Conservation (phyloP, 2,329 filamentous ascomycete genomes). For the Pseudogymnoascus verrucosus region DNA sequence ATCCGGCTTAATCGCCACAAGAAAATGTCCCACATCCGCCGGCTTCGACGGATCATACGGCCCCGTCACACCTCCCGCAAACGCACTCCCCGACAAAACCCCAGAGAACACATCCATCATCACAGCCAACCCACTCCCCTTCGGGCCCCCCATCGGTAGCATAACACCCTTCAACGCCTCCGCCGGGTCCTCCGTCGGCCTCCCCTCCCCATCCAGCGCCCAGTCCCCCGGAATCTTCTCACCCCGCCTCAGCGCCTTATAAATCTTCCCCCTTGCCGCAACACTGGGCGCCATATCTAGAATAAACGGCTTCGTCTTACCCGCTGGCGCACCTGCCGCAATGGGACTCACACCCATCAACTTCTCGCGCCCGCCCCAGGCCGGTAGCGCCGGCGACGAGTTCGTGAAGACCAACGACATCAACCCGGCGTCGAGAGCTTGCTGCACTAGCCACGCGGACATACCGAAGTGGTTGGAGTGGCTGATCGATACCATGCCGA, state of each 20-base stretch:
- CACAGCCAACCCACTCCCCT: conserved; percentile 66
- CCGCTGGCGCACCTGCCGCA: conserved; percentile 62
- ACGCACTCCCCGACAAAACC: conserved; percentile 67
- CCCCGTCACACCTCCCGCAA: conserved; percentile 66
- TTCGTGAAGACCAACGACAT: conserved; percentile 42
- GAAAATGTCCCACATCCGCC: conserved; percentile 67
- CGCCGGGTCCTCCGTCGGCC: conserved; percentile 61
- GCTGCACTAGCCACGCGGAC: conserved; percentile 71
- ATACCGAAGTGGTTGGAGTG: conserved; percentile 80
- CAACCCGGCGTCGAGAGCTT: conserved; percentile 64
- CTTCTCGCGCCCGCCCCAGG: conserved; percentile 27
- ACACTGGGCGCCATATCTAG: conserved; percentile 68
- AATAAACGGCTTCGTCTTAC: conserved; percentile 54
- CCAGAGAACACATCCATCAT: conserved; percentile 91
- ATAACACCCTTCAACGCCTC: conserved; percentile 69
- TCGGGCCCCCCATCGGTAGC: conserved; percentile 79
- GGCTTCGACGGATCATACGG: conserved; percentile 66
- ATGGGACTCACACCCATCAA: conserved; percentile 28
- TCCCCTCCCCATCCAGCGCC: conserved; percentile 66
- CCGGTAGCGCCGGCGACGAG: conserved; percentile 26
- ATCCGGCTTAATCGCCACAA: conserved; percentile 66
- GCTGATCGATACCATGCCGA: conserved; percentile 68
- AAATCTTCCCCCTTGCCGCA: conserved; percentile 64
- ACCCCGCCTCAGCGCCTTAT: conserved; percentile 58
- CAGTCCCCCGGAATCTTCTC: conserved; percentile 66